Conservation (phyloP, 176 grass and related monocot species). For the Dactylis glomerata region DNA sequence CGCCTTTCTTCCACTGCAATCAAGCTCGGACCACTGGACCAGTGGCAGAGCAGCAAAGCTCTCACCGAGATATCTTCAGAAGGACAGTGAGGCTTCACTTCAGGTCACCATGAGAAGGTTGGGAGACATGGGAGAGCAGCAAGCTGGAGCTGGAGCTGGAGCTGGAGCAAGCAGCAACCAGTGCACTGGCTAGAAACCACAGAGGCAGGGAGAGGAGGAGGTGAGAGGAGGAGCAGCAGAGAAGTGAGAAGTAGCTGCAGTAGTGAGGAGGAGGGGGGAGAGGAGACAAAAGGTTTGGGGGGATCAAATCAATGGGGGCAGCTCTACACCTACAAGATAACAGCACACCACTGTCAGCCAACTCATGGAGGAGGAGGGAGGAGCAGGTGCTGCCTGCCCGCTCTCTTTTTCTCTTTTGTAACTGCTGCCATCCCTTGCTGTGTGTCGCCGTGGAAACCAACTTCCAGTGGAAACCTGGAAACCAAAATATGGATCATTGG, state of each 20-base stretch:
- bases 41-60: constrained; percentile 7
- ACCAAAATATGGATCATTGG: too few relatives aligned
- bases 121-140: constrained; percentile 1
- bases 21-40: constrained; percentile 17
- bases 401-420: constrained; percentile 4
- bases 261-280: not conserved
- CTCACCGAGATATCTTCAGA: constrained; percentile 22
- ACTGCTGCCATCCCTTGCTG: constrained; percentile 35
- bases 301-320: constrained; percentile 23
- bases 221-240: not conserved
- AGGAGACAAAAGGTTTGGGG: constrained; percentile 21
- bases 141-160: too few relatives aligned
- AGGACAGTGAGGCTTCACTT: not conserved
- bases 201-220: not conserved
- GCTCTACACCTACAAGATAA: constrained; percentile 15
- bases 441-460: too few relatives aligned
- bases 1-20: constrained; percentile 13
- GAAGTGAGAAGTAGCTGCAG: not conserved
- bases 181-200: not conserved
- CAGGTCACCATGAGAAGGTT: not conserved
- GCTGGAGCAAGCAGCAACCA: not conserved
- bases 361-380: constrained; percentile 9
- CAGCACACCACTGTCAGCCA: constrained; percentile 36
- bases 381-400: not conserved
- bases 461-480: too few relatives aligned